phyloP scores from a whole-genome alignment of 257 asterid species.

The Nemophila menziesii region DNA sequence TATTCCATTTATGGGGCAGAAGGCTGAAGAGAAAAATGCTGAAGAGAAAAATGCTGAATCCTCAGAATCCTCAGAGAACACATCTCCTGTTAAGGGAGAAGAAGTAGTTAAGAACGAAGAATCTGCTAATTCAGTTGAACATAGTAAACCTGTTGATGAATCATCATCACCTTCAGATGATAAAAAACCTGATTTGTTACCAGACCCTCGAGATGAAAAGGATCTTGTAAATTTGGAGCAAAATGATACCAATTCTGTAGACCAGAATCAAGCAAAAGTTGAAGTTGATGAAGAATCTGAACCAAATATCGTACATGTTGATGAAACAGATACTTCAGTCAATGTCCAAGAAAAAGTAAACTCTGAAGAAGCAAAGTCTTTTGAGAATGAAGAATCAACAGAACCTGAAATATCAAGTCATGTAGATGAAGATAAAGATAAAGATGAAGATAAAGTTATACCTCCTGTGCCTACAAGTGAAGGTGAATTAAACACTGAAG shows the following conservation, averaged over 20 bases:
- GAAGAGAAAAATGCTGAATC: constrained; percentile 39
- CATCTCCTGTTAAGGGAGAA: constrained; percentile 25
- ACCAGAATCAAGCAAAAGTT: constrained; percentile 8
- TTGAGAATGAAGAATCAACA: constrained; percentile 20
- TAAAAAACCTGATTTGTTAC: constrained; percentile 24
- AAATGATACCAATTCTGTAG: constrained; percentile 23
- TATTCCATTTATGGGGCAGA: constrained; percentile 69
- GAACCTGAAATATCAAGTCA: constrained; percentile 29
- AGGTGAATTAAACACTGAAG: constrained; percentile 22
- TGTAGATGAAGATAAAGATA: constrained; percentile 24
- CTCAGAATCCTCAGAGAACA: constrained; percentile 21
- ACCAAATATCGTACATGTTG: constrained; percentile 23
- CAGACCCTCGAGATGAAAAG: constrained; percentile 28
- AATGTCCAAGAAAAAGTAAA: constrained; percentile 21
- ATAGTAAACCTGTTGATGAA: constrained; percentile 24
- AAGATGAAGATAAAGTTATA: constrained; percentile 20
- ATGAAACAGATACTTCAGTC: constrained; percentile 32
- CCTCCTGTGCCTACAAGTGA: constrained; percentile 19
- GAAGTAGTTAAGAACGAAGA: constrained; percentile 20
- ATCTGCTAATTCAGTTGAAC: constrained; percentile 25
- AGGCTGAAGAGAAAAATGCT: constrained; percentile 30
- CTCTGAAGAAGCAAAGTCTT: constrained; percentile 20
- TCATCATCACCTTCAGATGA: constrained; percentile 28
- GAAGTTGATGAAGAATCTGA: constrained; percentile 37
- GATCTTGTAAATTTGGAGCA: constrained; percentile 23